Evolutionary conservation across 225 moss, liverwort and hornwort genomes (phyloP).

Genomic region (Takakia lepidozioides): DNA sequence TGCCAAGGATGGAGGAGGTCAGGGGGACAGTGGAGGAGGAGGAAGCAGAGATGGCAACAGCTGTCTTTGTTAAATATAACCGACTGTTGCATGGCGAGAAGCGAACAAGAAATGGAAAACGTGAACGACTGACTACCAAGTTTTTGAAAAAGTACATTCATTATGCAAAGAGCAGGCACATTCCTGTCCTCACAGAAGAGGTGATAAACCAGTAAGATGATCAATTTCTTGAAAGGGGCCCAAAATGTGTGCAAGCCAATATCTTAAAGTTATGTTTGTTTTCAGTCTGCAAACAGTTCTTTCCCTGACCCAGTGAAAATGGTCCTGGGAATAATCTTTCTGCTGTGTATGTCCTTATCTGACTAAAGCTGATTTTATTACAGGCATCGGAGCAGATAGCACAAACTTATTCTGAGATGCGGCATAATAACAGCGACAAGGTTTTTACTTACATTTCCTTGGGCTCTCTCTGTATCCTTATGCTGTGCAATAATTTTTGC

Average conservation of each 20-base stretch:
- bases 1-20: slow-evolving; percentile 34
- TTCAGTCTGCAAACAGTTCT: too few relatives aligned
- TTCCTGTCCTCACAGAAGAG: slow-evolving; percentile 72
- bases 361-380: too few relatives aligned
- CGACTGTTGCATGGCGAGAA: slow-evolving; percentile 73
- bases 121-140: slow-evolving; percentile 58
- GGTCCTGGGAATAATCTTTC: too few relatives aligned
- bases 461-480: too few relatives aligned
- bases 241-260: too few relatives aligned
- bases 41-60: slow-evolving; percentile 42
- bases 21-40: slow-evolving; percentile 49
- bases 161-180: slow-evolving; percentile 77
- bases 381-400: slow-evolving; percentile 92
- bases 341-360: too few relatives aligned
- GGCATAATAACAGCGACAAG: slow-evolving; percentile 43
- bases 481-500: too few relatives aligned
- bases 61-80: slow-evolving; percentile 81
- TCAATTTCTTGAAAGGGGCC: too few relatives aligned
- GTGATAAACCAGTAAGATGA: too few relatives aligned
- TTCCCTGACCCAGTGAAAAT: too few relatives aligned
- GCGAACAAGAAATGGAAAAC: slow-evolving; percentile 46
- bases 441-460: slow-evolving; percentile 9
- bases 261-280: too few relatives aligned
- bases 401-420: slow-evolving; percentile 88
- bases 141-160: slow-evolving; percentile 84